Conservation (phyloP, 129 eudicot species). For the Daucus carota region DNA sequence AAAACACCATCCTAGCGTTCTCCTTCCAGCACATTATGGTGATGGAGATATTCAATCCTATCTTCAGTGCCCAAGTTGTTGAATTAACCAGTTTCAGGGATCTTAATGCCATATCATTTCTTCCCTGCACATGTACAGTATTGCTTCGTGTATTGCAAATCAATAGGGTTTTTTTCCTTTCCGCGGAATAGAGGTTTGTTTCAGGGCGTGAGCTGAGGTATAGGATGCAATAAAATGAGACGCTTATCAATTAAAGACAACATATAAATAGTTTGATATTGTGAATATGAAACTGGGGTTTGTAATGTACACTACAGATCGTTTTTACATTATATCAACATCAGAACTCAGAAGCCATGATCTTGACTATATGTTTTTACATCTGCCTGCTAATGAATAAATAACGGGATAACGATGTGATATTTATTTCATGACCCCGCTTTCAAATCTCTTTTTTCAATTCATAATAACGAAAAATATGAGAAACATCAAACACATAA, state of each 20-base stretch:
- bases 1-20: conserved; percentile 23
- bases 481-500: too few relatives aligned
- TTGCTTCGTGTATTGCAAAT: not conserved
- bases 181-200: not conserved
- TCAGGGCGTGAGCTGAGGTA: not conserved
- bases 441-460: too few relatives aligned
- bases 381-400: too few relatives aligned
- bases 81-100: conserved; percentile 2
- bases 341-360: too few relatives aligned
- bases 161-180: not conserved
- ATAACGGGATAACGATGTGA: too few relatives aligned
- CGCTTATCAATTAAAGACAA: not conserved
- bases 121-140: not conserved
- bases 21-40: not conserved
- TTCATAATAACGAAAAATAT: too few relatives aligned
- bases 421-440: too few relatives aligned
- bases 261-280: not conserved
- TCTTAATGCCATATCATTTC: not conserved
- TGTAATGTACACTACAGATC: not conserved
- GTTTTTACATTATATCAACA: not conserved
- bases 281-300: not conserved
- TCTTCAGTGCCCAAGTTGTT: conserved; percentile 4
- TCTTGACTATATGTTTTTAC: too few relatives aligned
- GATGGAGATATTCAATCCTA: not conserved
- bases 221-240: not conserved